Evolutionary conservation across 1,139 yeast species (phyloP), one percentile per base, ranked within the genome.

Genomic region (Saccharomyces pastorianus): DNA sequence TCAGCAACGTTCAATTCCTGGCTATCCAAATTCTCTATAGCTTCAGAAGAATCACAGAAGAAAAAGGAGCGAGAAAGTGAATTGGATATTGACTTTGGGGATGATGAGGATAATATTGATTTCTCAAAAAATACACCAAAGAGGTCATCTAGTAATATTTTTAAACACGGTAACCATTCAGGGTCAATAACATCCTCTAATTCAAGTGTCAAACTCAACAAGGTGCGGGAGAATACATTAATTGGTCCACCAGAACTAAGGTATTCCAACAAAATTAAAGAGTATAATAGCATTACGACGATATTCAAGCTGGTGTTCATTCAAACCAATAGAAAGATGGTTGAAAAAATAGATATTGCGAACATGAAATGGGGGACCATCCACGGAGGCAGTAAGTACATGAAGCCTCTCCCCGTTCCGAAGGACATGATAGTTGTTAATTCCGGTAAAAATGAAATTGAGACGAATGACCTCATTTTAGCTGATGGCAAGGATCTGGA

Each of bases 1-100:
- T 38, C 44, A 8, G 44, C 44, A 5, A 53, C 60, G 7, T 48
- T 59, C 1, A 56, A 55, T 46, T 51, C 58, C 17, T 59, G 60
- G 60, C 51, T 59, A 42, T 52, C 58, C 8, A 56, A 53, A 47
- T 46, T 57, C 7, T 47, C 55, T 14, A 54, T 27, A 8, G 42
- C 38, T 34, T 28, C n/a, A 1, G 28, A 46, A 27, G 44, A 38
- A 17, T 17, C 44, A 3, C 44, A 38, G 25, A 38, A 38, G 14
- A 38, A 17, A 6, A 38, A 38, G 25, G 44, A 38, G 2, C 4
- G 25, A 23, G 55, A 46, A 6, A 47, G 27, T 14, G 26, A 23
- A 46, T 26, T 25, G 14, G 29, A 23, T 9, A 28, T 8, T 9
- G 13, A 17, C 0, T 14, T 29, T 38, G 28, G 20, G 9, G 20